Conservation (phyloP, 2,329 filamentous ascomycete species). For the Pyricularia pennisetigena region DNA sequence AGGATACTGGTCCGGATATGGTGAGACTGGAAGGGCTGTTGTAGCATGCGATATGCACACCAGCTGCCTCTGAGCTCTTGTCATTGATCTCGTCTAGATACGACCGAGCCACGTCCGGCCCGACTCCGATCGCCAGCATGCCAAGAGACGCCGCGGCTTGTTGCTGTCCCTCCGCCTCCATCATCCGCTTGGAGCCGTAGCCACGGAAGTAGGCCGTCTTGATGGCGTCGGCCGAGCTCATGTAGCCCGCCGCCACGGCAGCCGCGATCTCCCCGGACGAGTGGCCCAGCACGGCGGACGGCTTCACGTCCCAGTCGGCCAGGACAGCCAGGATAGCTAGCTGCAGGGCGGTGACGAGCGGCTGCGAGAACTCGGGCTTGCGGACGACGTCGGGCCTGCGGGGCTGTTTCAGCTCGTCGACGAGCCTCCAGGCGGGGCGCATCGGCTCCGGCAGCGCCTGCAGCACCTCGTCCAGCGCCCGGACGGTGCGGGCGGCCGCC, state of each 20-base stretch:
- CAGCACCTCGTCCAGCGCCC: neutral
- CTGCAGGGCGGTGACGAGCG: constrained; percentile 33
- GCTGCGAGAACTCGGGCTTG: constrained; percentile 20
- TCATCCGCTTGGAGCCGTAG: neutral
- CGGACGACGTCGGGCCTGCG: constrained; percentile 14
- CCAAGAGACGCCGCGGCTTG: neutral
- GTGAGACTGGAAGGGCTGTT: constrained; percentile 27
- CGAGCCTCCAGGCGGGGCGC: constrained; percentile 21
- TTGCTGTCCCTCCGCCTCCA: neutral
- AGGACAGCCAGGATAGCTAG: constrained; percentile 22
- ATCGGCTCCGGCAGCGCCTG: constrained; percentile 3
- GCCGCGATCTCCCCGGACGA: constrained; percentile 17
- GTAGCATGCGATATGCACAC: constrained; percentile 18
- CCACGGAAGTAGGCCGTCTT: constrained; percentile 13
- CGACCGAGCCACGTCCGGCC: neutral
- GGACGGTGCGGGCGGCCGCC: constrained; percentile 1
- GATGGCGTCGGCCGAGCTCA: constrained; percentile 12
- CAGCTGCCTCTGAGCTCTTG: neutral
- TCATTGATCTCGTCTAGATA: neutral
- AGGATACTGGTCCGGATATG: constrained; percentile 17
- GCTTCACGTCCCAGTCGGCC: constrained; percentile 7
- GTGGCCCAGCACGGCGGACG: constrained; percentile 13
- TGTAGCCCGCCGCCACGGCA: constrained; percentile 11
- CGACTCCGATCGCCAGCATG: neutral
- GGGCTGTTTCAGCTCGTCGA: constrained; percentile 9